phyloP scores from a whole-genome alignment of 75 land plant species.

The Larix kaempferi region DNA sequence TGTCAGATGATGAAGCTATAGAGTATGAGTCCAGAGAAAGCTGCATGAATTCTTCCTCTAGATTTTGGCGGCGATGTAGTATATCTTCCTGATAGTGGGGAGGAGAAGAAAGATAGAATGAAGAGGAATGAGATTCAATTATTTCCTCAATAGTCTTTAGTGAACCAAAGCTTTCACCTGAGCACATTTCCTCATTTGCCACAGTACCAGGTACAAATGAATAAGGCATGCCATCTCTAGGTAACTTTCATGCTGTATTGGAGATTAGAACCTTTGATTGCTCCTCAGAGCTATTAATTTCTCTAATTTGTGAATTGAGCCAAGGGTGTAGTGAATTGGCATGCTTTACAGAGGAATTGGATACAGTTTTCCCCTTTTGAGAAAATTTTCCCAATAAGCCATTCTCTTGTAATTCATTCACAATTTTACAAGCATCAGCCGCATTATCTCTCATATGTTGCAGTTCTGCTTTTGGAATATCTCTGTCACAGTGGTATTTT shows the following conservation, averaged over 20 bases:
- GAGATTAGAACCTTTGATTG: neutral
- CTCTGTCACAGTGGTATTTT: neutral
- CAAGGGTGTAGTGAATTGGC: neutral
- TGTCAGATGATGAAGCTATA: slow-evolving; percentile 61
- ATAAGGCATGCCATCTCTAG: neutral
- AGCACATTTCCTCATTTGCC: slow-evolving; percentile 6
- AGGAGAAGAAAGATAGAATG: slow-evolving; percentile 56
- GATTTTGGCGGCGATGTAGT: slow-evolving; percentile 67
- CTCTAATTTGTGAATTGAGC: neutral
- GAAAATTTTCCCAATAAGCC: neutral
- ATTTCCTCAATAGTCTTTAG: slow-evolving; percentile 37
- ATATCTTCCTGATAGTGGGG: slow-evolving; percentile 86
- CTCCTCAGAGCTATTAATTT: slow-evolving; percentile 13
- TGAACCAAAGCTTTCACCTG: slow-evolving; percentile 17
- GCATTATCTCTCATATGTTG: slow-evolving; percentile 10
- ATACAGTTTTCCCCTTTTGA: slow-evolving; percentile 11
- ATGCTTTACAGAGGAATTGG: slow-evolving; percentile 11
- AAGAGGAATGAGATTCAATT: slow-evolving; percentile 33
- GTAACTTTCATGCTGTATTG: neutral
- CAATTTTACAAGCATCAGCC: neutral
- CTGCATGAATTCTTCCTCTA: slow-evolving; percentile 75
- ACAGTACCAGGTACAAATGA: neutral
- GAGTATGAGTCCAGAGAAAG: slow-evolving; percentile 60
- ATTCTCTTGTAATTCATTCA: neutral
- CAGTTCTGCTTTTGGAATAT: neutral